These are phyloP conservation scores for Rhodomyrtus tomentosa DNA, from an alignment of 345 rosid species.

Conservation along the genomic window DNA sequence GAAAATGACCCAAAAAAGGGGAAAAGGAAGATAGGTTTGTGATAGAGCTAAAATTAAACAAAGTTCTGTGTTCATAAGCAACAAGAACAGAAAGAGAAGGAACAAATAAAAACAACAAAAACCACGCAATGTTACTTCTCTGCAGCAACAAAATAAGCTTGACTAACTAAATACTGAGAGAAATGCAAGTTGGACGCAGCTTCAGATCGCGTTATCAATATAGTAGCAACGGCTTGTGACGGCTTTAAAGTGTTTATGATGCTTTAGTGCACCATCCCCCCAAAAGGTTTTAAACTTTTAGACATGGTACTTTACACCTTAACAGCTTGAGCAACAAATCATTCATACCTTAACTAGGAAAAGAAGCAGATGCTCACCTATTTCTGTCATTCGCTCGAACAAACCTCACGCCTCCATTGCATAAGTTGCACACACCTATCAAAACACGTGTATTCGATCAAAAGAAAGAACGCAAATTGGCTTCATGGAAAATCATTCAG, in stretches of 20 bases:
- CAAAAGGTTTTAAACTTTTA: background rate
- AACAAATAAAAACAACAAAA: background rate
- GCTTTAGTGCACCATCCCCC: background rate
- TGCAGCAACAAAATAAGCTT: background rate
- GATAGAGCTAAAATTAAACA: background rate
- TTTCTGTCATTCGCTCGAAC: slow-evolving; percentile 62
- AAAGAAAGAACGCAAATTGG: background rate
- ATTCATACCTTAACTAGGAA: background rate
- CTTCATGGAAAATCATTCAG: background rate
- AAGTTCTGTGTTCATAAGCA: background rate
- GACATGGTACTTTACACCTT: background rate
- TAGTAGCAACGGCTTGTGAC: background rate
- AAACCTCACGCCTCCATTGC: slow-evolving; percentile 84
- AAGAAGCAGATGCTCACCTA: slow-evolving; percentile 20
- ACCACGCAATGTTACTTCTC: background rate
- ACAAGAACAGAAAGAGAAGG: background rate
- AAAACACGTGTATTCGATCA: background rate
- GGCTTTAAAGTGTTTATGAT: background rate
- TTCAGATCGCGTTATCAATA: background rate
- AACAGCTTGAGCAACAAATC: background rate
- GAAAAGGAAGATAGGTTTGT: too few relatives aligned
- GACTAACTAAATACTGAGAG: background rate
- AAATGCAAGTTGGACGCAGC: background rate
- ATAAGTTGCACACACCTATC: slow-evolving; percentile 76
- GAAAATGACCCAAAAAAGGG: background rate